These are phyloP conservation scores for Trichoderma semiorbis DNA, from an alignment of 2,329 filamentous ascomycete species.

Conservation along the genomic window DNA sequence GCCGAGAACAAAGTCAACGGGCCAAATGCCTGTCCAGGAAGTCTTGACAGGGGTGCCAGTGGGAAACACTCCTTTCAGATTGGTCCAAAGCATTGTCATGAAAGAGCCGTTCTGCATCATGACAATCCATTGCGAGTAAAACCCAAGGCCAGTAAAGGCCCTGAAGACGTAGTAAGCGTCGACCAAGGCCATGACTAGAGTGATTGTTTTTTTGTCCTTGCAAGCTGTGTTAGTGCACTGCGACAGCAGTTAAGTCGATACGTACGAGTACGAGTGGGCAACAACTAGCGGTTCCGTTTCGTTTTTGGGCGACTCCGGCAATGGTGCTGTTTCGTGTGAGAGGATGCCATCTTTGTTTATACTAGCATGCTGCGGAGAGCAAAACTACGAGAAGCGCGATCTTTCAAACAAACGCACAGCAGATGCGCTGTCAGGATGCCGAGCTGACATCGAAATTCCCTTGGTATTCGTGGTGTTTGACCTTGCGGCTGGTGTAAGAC, in stretches of 20 bases:
- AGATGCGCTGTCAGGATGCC: background rate
- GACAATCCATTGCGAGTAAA: conserved; percentile 4
- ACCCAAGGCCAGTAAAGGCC: background rate
- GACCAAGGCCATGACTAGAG: background rate
- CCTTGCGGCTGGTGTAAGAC: background rate
- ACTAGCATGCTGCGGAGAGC: background rate
- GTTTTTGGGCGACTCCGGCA: background rate
- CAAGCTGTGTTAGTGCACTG: background rate
- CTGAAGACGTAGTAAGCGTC: background rate
- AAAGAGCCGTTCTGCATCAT: conserved; percentile 5
- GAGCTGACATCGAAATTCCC: background rate
- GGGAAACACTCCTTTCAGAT: background rate
- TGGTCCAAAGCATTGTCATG: background rate
- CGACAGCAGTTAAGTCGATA: background rate
- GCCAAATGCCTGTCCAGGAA: conserved; percentile 9
- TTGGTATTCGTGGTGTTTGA: background rate
- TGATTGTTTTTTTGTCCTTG: background rate
- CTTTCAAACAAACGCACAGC: background rate
- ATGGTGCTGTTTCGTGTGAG: background rate
- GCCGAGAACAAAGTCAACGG: background rate
- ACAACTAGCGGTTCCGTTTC: background rate
- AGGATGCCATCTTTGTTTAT: background rate
- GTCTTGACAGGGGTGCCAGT: conserved; percentile 4
- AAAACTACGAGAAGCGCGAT: background rate
- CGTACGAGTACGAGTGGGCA: background rate